Evolutionary conservation across 2,329 filamentous ascomycete species (phyloP), one percentile per base, ranked within the genome.

Genomic region (Didymella lethalis): DNA sequence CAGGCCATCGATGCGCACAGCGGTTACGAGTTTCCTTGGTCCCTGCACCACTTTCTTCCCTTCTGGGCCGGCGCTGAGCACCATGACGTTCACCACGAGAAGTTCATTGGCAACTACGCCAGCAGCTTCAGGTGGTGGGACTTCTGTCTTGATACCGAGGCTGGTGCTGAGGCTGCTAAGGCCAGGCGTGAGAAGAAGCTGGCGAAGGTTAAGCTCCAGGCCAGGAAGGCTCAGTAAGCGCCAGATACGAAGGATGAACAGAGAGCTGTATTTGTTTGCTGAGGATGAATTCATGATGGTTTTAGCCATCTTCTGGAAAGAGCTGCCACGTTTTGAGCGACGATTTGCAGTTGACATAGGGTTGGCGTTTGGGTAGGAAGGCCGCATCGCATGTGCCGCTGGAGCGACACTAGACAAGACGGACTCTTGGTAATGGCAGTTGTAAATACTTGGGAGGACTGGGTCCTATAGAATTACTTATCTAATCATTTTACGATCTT

Each of bases 101-200:
- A 93, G 77, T 99, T 99, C 82, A 93, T 99, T 64, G 95, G 95
- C 71, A 99, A 99, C 84, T 99, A 98, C 78, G 84, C 94, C 50
- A 97, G 93, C 76, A 96, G 92, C 84, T 99, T 99, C 88, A 87
- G 94, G 79, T 99, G 95, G 95, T 99, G 95, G 95, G 95, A 99
- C 82, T 96, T 90, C 78, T 78, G 89, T 69, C 85, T 98, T 67
- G 93, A 97, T 80, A 99, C 95, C 62, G 94, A 99, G 85, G 92
- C 92, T 64, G 92, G 91, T 52, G 87, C 91, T 36, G 94, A 96
- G 79, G 92, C 94, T 40, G 86, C 90, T 70, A 93, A 93, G 88
- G 86, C 85, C 75, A 89, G 93, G 75, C 86, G 93, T 60, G 92
- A 95, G 79, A 87, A 83, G 79, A 93, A 91, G 86, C 72, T 91